Base-by-base conservation (phyloP, 2,329 filamentous ascomycete genomes). In the Akanthomyces lecanii region DNA sequence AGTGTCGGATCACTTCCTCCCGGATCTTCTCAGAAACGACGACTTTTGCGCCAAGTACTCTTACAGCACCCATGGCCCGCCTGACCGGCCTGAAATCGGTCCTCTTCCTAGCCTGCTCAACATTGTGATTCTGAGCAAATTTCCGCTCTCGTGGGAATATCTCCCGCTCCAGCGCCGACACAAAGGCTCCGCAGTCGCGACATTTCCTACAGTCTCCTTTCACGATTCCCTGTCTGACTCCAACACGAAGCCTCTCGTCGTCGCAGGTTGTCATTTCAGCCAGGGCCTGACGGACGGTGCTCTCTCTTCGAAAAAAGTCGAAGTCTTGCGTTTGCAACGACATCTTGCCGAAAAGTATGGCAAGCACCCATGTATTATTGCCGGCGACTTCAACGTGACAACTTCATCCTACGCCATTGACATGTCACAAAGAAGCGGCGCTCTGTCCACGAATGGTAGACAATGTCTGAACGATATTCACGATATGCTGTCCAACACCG, bases 331-430 rank as follows among this genome's bases (percentile, higher is more conserved):
- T 23, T 69, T 89, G 1, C 68, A 82, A 2, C 70, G 71, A 8
- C 73, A 86, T 68, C 67, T 89, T 18, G 69, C 72, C 0, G 67
- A 65, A 1, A 67, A 72, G 0, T 81, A 84, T 53, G 65, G 73
- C 1, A 61, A 71, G 0, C 77, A 80, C 44, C 78, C 83, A 5
- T 85, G 81, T 76, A 74, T 89, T 4, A 67, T 90, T 23, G 82
- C 83, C 0, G 87, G 87, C 3, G 86, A 89, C 69, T 86, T 89
- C 70, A 89, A 89, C 67, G 75, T 89, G 28, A 77, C 82, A 7
- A 87, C 85, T 0, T 89, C 87, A 1, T 73, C 77, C 1, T 77
- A 78, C 59, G 84, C 85, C 0, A 81, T 89, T 40, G 75, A 82
- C 12, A 73, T 76, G 4, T 84, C 86, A 0, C 66, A 83, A 1